Percentiles rank a stretch among this genome's conserved stretches.
phyloP scores from a whole-genome alignment of 208 protist genomes.

The Dictyostelium gargantuum region DNA sequence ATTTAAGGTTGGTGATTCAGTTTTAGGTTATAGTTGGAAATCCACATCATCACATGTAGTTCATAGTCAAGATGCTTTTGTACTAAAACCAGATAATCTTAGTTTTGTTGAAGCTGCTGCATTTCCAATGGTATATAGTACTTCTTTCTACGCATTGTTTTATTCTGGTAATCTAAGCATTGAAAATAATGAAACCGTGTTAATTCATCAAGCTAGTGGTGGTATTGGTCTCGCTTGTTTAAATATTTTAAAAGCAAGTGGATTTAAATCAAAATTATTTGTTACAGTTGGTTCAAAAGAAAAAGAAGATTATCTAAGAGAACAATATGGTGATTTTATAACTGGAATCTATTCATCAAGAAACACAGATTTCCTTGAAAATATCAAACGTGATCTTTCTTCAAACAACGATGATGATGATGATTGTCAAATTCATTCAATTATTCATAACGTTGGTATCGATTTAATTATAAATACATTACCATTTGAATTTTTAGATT shows the following conservation, averaged over 20 bases:
- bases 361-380: slow-evolving; percentile 34
- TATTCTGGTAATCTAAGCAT: background rate
- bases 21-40: slow-evolving; percentile 41
- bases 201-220: slow-evolving; percentile 79
- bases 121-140: background rate
- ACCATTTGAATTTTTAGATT: slow-evolving; percentile 70
- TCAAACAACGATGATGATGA: background rate
- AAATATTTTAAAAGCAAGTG: slow-evolving; percentile 45
- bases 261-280: background rate
- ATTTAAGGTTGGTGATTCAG: slow-evolving; percentile 75
- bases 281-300: slow-evolving; percentile 56
- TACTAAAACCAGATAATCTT: background rate
- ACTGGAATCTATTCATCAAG: slow-evolving; percentile 25
- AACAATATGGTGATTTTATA: slow-evolving; percentile 24
- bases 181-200: slow-evolving; percentile 46
- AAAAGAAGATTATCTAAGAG: slow-evolving; percentile 55
- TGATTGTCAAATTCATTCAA: background rate
- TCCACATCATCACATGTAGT: background rate
- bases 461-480: slow-evolving; percentile 82
- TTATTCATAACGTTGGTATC: slow-evolving; percentile 12
- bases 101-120: background rate
- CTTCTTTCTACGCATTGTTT: slow-evolving; percentile 13
- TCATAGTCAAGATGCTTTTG: background rate
- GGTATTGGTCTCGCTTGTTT: slow-evolving; percentile 75
- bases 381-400: background rate